Base-by-base conservation (phyloP, 2,329 filamentous ascomycete genomes). In the Exophiala lecanii-corni region DNA sequence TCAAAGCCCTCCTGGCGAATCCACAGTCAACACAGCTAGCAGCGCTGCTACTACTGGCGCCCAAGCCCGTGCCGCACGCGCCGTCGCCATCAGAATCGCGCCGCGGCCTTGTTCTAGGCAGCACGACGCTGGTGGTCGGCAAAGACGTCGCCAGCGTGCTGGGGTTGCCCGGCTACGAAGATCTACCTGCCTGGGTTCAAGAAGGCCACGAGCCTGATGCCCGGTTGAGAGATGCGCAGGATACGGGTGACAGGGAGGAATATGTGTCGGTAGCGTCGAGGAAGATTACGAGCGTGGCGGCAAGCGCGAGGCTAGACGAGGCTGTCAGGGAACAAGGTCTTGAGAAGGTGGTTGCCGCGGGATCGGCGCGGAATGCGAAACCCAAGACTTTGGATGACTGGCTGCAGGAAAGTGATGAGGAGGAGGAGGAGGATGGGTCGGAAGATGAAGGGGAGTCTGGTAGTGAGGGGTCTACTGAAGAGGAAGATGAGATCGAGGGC, bases 311-410 rank as follows among this genome's bases (percentile, higher is more conserved):
- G 9, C 57, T 72, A 15, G 68, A 71, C 41, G 62, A 59, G 45
- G 68, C 67, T 5, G 59, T 72, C 4, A 63, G 59, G 39, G 65
- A 69, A 36, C 66, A 69, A 50, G 60, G 66, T 16, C 39, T 56
- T 19, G 50, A 58, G 39, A 40, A 59, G 49, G 47, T 54, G 16
- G 52, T 55, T 20, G 57, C 49, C 23, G 47, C 57, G 5, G 45
- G 56, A 15, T 46, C 44, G 42, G 45, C 38, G 42, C 41, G 36
- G 49, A 52, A 37, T 49, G 4, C 67, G 4, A 81, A 81, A 39
- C 79, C 79, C 30, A 95, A 94, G 75, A 87, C 83, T 15, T 68
- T 98, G 50, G 89, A 97, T 68, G 88, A 95, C 62, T 97, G 92
- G 89, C 71, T 97, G 43, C 88, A 83, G 3, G 85, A 88, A 58